phyloP scores from a whole-genome alignment of 345 rosid genomes.

The thale cress (Arabidopsis thaliana) region TAIR10.1 NC_003074.8:16489001-16489500 shows the following conservation, averaged over 20 bases:
- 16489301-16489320: neutral
- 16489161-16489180: neutral
- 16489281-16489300: slow-evolving; percentile 2
- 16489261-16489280: neutral
- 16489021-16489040: neutral
- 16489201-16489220: neutral
- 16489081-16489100: neutral
- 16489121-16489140: neutral
- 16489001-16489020: slow-evolving; percentile 1
- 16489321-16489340: neutral
- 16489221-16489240: neutral
- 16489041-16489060: neutral
- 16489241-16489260: neutral
- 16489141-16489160: neutral
- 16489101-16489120: neutral
- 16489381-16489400: neutral
- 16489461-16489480: neutral
- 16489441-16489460: neutral
- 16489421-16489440: neutral
- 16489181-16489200: neutral
- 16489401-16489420: neutral
- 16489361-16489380: neutral
- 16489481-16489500: neutral
- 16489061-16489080: neutral
- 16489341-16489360: neutral